These are phyloP conservation scores for Spergularia bocconei DNA, from an alignment of 148 eudicot species.

Conservation along the genomic window DNA sequence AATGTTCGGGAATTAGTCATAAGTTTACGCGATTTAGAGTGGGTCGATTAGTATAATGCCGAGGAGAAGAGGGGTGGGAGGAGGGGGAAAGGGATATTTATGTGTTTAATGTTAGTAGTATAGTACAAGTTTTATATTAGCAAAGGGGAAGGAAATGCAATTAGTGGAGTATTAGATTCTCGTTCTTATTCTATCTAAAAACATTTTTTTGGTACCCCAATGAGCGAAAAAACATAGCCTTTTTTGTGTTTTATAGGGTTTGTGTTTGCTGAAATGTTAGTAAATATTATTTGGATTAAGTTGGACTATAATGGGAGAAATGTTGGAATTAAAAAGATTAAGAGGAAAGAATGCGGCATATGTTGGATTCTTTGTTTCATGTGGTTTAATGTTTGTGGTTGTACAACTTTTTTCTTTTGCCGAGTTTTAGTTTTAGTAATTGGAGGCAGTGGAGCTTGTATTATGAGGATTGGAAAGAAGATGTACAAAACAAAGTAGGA, in stretches of 20 bases:
- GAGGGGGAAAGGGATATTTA: too few relatives aligned
- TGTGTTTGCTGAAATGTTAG: neutral
- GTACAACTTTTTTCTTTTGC: neutral
- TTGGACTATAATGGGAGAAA: too few relatives aligned
- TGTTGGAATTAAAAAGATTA: too few relatives aligned
- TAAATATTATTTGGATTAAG: too few relatives aligned
- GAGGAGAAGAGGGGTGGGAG: neutral
- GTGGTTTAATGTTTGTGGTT: too few relatives aligned
- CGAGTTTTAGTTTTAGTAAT: neutral
- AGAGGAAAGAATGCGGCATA: too few relatives aligned
- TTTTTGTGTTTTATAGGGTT: neutral
- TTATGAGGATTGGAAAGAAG: neutral
- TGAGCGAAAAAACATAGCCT: neutral
- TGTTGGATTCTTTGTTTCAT: too few relatives aligned
- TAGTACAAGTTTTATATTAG: neutral
- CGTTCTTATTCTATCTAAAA: neutral
- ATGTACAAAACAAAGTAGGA: neutral
- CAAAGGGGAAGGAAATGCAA: neutral
- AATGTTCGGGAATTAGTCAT: neutral
- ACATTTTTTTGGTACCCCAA: neutral
- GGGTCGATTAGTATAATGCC: neutral
- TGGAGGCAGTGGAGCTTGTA: neutral
- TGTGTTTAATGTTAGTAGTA: neutral
- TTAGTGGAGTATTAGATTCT: slow-evolving; percentile 15
- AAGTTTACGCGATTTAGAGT: neutral